phyloP scores from a whole-genome alignment of 176 grass and related monocot species.

The Aegilops sharonensis region DNA sequence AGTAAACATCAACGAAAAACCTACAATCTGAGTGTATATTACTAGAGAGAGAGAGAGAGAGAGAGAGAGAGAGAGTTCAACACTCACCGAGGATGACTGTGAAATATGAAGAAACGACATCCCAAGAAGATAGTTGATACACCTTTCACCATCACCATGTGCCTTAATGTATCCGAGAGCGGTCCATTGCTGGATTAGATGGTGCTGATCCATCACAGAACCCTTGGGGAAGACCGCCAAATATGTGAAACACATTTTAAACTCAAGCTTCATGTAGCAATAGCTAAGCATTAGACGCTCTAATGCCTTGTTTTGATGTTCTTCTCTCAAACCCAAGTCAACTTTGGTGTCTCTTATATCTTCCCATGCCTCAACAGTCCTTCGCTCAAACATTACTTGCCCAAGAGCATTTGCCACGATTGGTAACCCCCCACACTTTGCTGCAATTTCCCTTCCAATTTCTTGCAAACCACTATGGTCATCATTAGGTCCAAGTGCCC shows the following conservation, averaged over 20 bases:
- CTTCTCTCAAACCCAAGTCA: background rate
- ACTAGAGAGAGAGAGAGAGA: too few relatives aligned
- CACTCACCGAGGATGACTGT: background rate
- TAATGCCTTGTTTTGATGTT: too few relatives aligned
- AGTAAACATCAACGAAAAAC: background rate
- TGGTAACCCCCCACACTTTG: background rate
- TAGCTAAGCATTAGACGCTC: too few relatives aligned
- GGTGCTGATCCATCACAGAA: too few relatives aligned
- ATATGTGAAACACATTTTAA: too few relatives aligned
- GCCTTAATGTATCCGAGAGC: conserved; percentile 46
- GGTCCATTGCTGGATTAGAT: conserved; percentile 9
- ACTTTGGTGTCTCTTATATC: background rate
- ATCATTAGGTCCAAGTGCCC: background rate
- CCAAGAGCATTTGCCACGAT: background rate
- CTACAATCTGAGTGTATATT: too few relatives aligned
- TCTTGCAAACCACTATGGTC: background rate
- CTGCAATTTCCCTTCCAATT: background rate
- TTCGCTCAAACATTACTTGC: too few relatives aligned
- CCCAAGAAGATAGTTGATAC: background rate
- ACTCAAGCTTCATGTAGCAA: too few relatives aligned
- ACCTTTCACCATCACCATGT: background rate
- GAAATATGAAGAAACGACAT: conserved; percentile 45
- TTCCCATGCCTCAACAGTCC: background rate
- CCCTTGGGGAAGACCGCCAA: conserved; percentile 13
- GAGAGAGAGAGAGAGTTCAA: too few relatives aligned